Conservation (phyloP, 2,329 filamentous ascomycete genomes). For the Colletotrichum theobromicola region DNA sequence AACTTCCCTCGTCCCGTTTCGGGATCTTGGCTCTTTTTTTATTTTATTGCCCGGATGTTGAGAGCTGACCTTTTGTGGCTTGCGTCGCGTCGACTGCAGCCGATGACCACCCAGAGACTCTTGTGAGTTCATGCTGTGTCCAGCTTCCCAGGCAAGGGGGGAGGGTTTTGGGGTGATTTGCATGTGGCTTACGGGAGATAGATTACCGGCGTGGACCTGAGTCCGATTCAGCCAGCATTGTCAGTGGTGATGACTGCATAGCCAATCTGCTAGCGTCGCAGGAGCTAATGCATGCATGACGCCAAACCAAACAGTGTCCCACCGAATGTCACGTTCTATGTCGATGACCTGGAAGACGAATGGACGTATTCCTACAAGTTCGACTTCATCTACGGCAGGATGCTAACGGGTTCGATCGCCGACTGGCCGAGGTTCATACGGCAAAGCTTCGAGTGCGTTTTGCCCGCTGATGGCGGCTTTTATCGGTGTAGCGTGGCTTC, state of each 20-base stretch:
- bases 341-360: constrained; percentile 46
- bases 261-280: not conserved
- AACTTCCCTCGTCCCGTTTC: not conserved
- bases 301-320: constrained; percentile 36
- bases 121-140: constrained; percentile 22
- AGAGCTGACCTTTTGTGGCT: not conserved
- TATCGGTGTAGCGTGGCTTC: too few relatives aligned
- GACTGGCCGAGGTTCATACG: constrained; percentile 40
- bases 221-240: constrained; percentile 45
- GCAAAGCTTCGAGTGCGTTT: constrained; percentile 37
- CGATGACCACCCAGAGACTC: constrained; percentile 33
- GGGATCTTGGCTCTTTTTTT: not conserved
- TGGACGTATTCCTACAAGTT: constrained; percentile 44
- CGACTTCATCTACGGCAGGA: constrained; percentile 46
- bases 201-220: constrained; percentile 46
- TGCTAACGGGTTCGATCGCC: constrained; percentile 39
- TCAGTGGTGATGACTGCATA: constrained; percentile 20
- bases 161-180: too few relatives aligned
- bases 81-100: constrained; percentile 19
- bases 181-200: not conserved
- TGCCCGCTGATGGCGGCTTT: not conserved
- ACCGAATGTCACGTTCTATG: constrained; percentile 53
- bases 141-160: not conserved
- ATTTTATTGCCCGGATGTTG: not conserved
- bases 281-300: not conserved